Percentiles rank a stretch among this genome's conserved stretches.
Conservation (phyloP, 805 yeast genomes). For the Tetrapisispora pingtungensis region DNA sequence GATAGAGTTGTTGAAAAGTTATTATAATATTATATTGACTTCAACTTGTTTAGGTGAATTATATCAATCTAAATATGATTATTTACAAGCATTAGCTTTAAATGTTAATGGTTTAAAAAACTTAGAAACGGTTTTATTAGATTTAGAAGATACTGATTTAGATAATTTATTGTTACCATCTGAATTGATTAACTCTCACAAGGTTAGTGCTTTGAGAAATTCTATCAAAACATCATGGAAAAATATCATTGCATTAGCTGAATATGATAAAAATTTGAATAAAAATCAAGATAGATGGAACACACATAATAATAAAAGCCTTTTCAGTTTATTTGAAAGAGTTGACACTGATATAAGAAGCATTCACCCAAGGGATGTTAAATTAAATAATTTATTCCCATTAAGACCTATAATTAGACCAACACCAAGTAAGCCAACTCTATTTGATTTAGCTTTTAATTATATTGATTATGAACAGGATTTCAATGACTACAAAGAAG, state of each 20-base stretch:
- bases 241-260: constrained; percentile 30
- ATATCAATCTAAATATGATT: constrained; percentile 22
- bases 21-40: constrained; percentile 14
- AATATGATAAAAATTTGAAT: constrained; percentile 21
- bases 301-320: constrained; percentile 4
- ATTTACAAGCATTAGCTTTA: constrained; percentile 24
- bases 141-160: constrained; percentile 1
- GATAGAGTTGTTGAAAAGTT: constrained; percentile 16
- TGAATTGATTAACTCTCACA: constrained; percentile 20
- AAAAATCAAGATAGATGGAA: constrained; percentile 2
- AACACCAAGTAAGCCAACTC: constrained; percentile 73
- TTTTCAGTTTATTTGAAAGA: constrained; percentile 34
- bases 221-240: constrained; percentile 32
- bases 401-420: constrained; percentile 41
- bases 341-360: constrained; percentile 8
- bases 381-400: constrained; percentile 21
- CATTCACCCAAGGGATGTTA: constrained; percentile 16
- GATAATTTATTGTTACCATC: constrained; percentile 14
- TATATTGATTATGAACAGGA: constrained; percentile 46
- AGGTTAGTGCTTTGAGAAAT: constrained; percentile 40
- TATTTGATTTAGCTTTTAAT: constrained; percentile 84
- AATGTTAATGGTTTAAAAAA: constrained; percentile 18
- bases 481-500: constrained; percentile 6
- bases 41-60: constrained; percentile 23
- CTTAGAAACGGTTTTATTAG: constrained; percentile 9